Base-by-base conservation (phyloP, 768 basidiomycete species). In the Phanerodontia chrysosporium region DNA sequence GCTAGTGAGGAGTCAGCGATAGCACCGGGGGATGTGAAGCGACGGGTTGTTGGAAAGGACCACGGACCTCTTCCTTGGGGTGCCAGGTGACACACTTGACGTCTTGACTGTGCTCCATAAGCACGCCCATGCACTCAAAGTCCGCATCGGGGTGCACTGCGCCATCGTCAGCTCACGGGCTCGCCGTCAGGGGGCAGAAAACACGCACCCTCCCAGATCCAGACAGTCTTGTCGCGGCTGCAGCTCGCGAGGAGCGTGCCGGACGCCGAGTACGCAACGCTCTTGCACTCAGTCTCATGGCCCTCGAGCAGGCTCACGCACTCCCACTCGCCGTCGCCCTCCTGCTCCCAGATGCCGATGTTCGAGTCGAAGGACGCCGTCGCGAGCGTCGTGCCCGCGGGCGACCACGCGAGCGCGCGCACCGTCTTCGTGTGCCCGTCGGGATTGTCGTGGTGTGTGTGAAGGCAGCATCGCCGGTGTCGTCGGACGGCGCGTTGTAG, bases 31-130 rank as follows among this genome's bases (percentile, higher is more conserved):
- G 48, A 51, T 6, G 49, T 48, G 49, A 22, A 25, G 51, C 24
- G 2, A 3, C 2, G 21, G 8, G 39, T 18, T 13, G 46, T 45
- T 27, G 36, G 49, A 35, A 62, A 48, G 54, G 49, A 51, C 51
- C 24, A 67, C 75, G 64, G 68, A 93, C 93, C 86, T 98, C 95
- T 76, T 98, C 95, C 4, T 76, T 82, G 7, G 97, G 96, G 75
- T 98, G 94, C 95, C 95, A 99, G 13, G 89, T 83, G 12, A 99
- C 86, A 59, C 80, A 89, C 73, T 99, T 99, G 55, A 99, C 95
- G 67, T 99, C 97, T 73, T 98, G 96, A 1, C 81, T 82, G 67
- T 99, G 97, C 64, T 98, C 95, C 93, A 98, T 97, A 64, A 96
- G 76, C 39, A 99, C 97, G 22, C 86, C 86, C 74, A 98, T 82